phyloP scores from a whole-genome alignment of 352 stramenopile genomes.

The Phytophthora ohioensis region DNA sequence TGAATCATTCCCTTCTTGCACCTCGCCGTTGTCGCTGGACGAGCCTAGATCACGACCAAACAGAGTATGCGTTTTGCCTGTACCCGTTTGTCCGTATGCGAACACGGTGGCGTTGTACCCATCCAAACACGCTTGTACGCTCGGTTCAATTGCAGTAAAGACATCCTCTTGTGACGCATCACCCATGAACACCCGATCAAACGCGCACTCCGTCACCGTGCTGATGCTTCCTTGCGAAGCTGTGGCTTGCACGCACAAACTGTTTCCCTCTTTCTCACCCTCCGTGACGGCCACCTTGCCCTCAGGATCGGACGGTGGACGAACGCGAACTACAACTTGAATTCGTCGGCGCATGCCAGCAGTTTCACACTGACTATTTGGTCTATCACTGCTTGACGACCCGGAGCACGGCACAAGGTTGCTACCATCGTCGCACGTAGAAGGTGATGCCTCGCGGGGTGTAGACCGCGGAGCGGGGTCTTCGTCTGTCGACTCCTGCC shows the following conservation, averaged over 20 bases:
- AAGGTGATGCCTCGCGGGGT: neutral
- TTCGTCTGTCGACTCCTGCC: neutral
- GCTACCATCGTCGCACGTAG: neutral
- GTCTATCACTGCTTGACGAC: neutral
- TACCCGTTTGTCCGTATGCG: conserved; percentile 92
- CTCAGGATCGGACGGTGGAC: conserved; percentile 39
- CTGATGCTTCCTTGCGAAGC: conserved; percentile 35
- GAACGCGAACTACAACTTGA: conserved; percentile 81
- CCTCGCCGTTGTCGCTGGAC: neutral
- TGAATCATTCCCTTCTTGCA: conserved; percentile 7
- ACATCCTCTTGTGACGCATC: conserved; percentile 78
- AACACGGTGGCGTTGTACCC: conserved; percentile 94
- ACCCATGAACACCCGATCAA: conserved; percentile 79
- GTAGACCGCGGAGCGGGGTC: neutral
- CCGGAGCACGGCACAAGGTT: neutral
- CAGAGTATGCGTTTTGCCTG: conserved; percentile 94
- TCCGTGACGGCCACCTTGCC: conserved; percentile 44
- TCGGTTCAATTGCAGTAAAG: conserved; percentile 73
- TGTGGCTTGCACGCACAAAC: conserved; percentile 37
- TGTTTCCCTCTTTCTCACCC: conserved; percentile 37
- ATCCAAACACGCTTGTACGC: conserved; percentile 71
- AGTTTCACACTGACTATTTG: conserved; percentile 2
- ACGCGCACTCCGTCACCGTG: conserved; percentile 67
- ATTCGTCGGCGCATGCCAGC: conserved; percentile 40
- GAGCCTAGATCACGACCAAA: conserved; percentile 67